These are phyloP conservation scores for Sporormia fimetaria DNA, from an alignment of 495 filamentous ascomycete genomes.

Conservation along the genomic window DNA sequence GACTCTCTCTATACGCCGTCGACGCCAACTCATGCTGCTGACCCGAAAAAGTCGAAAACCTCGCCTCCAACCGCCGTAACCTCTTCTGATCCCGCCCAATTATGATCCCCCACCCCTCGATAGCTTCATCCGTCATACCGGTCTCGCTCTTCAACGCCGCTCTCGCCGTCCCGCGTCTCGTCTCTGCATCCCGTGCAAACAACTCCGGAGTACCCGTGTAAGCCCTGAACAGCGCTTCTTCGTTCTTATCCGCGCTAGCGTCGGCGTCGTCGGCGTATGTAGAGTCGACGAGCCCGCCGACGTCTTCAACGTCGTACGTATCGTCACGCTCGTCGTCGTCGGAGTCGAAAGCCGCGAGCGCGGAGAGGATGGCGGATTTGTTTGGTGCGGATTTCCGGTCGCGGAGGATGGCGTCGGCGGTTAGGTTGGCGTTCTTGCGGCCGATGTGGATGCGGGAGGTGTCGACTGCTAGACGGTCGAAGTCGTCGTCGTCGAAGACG, in stretches of 20 bases:
- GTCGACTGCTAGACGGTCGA: slow-evolving; percentile 57
- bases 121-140: slow-evolving; percentile 82
- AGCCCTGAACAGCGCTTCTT: slow-evolving; percentile 49
- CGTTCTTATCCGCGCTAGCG: slow-evolving; percentile 25
- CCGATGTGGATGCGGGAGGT: slow-evolving; percentile 62
- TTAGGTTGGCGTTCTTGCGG: slow-evolving; percentile 48
- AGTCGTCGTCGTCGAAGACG: slow-evolving; percentile 67
- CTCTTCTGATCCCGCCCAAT: slow-evolving; percentile 56
- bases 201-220: slow-evolving; percentile 50
- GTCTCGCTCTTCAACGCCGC: slow-evolving; percentile 59
- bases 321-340: slow-evolving; percentile 97
- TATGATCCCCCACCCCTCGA: slow-evolving; percentile 93
- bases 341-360: slow-evolving; percentile 79
- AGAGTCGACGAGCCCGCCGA: slow-evolving; percentile 72
- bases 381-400: slow-evolving; percentile 45
- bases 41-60: slow-evolving; percentile 49
- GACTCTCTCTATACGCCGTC: slow-evolving; percentile 49
- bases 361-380: slow-evolving; percentile 84
- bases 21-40: slow-evolving; percentile 48
- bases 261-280: slow-evolving; percentile 33
- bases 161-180: slow-evolving; percentile 52
- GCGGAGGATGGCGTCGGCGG: slow-evolving; percentile 51
- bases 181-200: slow-evolving; percentile 58
- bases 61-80: slow-evolving; percentile 52
- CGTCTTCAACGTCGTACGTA: slow-evolving; percentile 85